Evolutionary conservation across 2,329 filamentous ascomycete genomes (phyloP), one percentile per base, ranked within the genome.

Genomic region (Elsinoe australis): DNA sequence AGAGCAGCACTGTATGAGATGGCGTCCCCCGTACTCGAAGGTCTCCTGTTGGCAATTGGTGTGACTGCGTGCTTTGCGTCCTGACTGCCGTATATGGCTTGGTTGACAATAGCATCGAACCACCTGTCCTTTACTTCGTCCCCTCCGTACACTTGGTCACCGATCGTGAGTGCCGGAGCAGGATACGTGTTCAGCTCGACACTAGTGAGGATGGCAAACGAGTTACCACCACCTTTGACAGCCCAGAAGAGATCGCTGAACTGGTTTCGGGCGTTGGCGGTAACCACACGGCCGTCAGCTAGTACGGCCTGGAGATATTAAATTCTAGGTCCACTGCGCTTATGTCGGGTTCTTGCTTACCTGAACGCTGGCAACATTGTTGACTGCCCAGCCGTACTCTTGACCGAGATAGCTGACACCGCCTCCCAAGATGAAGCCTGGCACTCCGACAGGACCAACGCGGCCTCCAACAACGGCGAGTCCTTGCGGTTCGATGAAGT

Each of bases 121-220:
- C 41, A 46, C 10, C 33, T 55, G 49, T 69, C 64, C 2, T 58
- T 56, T 14, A 65, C 29, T 5, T 34, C 26, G 15, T 34, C 41
- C 10, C 26, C 41, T 4, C 29, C 29, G 17, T 42, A 42, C 8
- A 42, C 38, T 28, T 42, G 38, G 38, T 42, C 38, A 14, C 21
- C 38, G n/a, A 42, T 42, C 9, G 21, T 28, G 21, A 29, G 10
- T n/a, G 41, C 29, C 8, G 41, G 28, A 8, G 29, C 29, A n/a
- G 41, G 41, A 19, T 29, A 34, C 6, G 41, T 21, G 14, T 46
- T 24, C 2, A 46, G 15, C 28, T 32, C 29, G 5, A 46, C 26
- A 8, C 50, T 52, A 7, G 46, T 51, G 17, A 49, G 38, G 1
- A 54, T 49, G 8, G 47, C 52, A 31, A 51, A 54, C 14, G 42